Base-by-base conservation (phyloP, 108 stramenopile genomes). In the Cylindrotheca fusiformis region DNA sequence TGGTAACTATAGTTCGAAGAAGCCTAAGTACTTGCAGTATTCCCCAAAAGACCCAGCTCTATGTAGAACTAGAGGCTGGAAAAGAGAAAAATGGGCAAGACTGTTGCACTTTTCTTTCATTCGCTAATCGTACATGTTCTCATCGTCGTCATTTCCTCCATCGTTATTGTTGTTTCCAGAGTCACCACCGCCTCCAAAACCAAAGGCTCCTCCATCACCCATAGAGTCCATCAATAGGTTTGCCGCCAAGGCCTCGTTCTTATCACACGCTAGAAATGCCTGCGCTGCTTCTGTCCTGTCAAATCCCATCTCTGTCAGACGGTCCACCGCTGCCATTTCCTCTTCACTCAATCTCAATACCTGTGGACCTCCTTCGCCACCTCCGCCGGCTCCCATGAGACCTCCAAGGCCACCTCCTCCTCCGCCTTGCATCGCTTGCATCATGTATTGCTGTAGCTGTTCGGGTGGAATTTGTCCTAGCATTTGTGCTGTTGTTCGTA, bases 251-350 rank as follows among this genome's bases (percentile, higher is more conserved):
- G 88, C 95, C 69, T 98, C 96, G 75, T 99, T 97, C 88, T 98
- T 99, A 77, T 99, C 98, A 65, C 98, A 99, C 4, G 97, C 97
- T 64, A 99, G 74, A 79, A 95, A 99, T 6, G 98, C 98, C 82
- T 98, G 96, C 5, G 91, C 92, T 0, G 92, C 97, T 58, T 95
- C 92, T 20, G 88, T 55, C 60, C 88, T 72, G 63, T 97, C 90
- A 71, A 99, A 99, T 29, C 98, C 98, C 83, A 99, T 91, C 71
- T 93, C 96, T 5, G 83, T 69, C 46, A 99, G 85, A 26, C 96
- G 87, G 66, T 93, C 77, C 2, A 99, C 97, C 21, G 96, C 96
- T 17, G 91, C 97, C 86, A 88, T 88, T 71, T 98, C 97, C 74
- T 97, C 97, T 60, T 91, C 88, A 0, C 85, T 94, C 72, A 97